Percentiles rank a stretch among this genome's conserved stretches.
Conservation (phyloP, 768 basidiomycete genomes). For the Neoboletus magnificus region DNA sequence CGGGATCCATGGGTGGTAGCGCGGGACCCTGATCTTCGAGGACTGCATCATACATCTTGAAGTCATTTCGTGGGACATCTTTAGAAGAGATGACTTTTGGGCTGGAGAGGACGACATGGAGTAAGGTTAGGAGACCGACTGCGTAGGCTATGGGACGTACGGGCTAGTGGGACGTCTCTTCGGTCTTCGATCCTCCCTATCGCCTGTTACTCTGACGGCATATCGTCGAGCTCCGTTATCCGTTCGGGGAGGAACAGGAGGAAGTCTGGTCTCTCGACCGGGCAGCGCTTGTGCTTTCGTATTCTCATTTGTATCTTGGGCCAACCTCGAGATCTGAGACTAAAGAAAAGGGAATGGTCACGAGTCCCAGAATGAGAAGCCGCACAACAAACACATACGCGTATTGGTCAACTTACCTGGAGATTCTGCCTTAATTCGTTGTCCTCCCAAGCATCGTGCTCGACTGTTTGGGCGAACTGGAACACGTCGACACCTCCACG, state of each 20-base stretch:
- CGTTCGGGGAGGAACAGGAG: slow-evolving; percentile 20
- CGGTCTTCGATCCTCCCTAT: slow-evolving; percentile 1
- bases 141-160: slow-evolving; percentile 29
- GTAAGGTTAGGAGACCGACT: background rate
- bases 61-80: slow-evolving; percentile 43
- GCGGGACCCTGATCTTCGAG: slow-evolving; percentile 35
- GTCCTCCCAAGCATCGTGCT: slow-evolving; percentile 65
- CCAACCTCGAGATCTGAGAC: slow-evolving; percentile 57
- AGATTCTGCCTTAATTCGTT: slow-evolving; percentile 53
- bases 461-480: slow-evolving; percentile 79
- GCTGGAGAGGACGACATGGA: slow-evolving; percentile 30
- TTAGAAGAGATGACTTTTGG: slow-evolving; percentile 55
- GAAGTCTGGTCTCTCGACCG: slow-evolving; percentile 10
- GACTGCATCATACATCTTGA: slow-evolving; percentile 75
- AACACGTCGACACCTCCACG: slow-evolving; percentile 59
- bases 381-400: background rate
- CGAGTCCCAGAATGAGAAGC: background rate
- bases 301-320: slow-evolving; percentile 36
- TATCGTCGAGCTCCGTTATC: slow-evolving; percentile 48
- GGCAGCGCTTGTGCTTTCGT: slow-evolving; percentile 13
- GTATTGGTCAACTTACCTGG: slow-evolving; percentile 44
- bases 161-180: slow-evolving; percentile 39
- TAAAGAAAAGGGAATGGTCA: slow-evolving; percentile 18
- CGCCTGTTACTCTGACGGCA: slow-evolving; percentile 37
- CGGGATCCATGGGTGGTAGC: slow-evolving; percentile 42